A percentile compares a stretch with the other conserved stretches of the same genome.
These are phyloP conservation scores for Vanrija humicola DNA, from an alignment of 1,284 basidiomycete genomes.

Conservation along the genomic window DNA sequence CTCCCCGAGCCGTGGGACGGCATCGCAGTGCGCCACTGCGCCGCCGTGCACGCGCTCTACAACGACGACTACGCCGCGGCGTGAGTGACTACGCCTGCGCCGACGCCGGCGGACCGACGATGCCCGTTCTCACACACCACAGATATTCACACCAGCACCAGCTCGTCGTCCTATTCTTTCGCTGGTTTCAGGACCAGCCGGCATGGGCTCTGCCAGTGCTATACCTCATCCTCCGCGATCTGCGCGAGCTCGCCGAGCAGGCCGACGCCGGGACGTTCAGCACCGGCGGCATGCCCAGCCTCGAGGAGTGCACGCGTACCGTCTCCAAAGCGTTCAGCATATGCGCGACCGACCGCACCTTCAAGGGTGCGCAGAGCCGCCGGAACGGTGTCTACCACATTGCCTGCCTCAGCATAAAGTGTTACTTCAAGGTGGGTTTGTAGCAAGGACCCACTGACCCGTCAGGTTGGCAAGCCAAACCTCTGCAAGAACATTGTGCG, in stretches of 20 bases:
- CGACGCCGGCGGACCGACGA: neutral
- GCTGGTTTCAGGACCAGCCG: slow-evolving; percentile 69
- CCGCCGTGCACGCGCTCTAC: slow-evolving; percentile 36
- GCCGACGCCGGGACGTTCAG: slow-evolving; percentile 51
- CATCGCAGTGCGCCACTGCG: slow-evolving; percentile 43
- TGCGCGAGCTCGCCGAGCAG: slow-evolving; percentile 70
- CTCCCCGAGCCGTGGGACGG: slow-evolving; percentile 42
- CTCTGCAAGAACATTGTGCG: slow-evolving; percentile 87
- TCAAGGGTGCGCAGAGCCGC: slow-evolving; percentile 68
- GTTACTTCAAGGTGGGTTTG: slow-evolving; percentile 85
- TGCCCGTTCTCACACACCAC: neutral
- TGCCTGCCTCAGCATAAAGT: slow-evolving; percentile 86
- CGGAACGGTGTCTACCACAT: slow-evolving; percentile 94
- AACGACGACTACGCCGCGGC: slow-evolving; percentile 31
- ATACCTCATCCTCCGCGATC: slow-evolving; percentile 71
- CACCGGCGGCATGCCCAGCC: slow-evolving; percentile 57
- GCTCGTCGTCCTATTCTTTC: slow-evolving; percentile 61
- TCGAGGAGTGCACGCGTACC: slow-evolving; percentile 86
- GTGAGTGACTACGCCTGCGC: slow-evolving; percentile 17
- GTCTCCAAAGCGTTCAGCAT: slow-evolving; percentile 89
- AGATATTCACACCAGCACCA: slow-evolving; percentile 41
- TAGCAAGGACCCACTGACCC: no score
- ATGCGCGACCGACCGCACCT: slow-evolving; percentile 80
- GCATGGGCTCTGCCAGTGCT: slow-evolving; percentile 77
- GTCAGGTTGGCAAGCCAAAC: slow-evolving; percentile 80